Evolutionary conservation across 179 eudicot genomes (phyloP).

Genomic region (Silene coronaria): DNA sequence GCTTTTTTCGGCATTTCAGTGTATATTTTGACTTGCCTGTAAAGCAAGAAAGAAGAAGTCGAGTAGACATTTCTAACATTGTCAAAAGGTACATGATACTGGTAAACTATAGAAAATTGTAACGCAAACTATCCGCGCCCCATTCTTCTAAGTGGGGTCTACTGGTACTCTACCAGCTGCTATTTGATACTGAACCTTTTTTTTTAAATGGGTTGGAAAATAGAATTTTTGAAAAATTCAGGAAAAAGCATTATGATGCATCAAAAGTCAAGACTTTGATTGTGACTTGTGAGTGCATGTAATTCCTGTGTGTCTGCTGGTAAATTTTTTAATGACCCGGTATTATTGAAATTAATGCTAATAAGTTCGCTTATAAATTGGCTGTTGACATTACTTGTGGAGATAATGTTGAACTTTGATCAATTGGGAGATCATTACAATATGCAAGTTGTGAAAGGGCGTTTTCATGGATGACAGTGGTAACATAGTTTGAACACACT

Average conservation of each 20-base stretch:
- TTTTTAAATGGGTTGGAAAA: not conserved
- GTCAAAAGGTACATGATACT: not conserved
- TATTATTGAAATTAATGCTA: too few species aligned
- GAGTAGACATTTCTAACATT: not conserved
- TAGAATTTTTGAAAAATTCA: not conserved
- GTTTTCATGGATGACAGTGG: too few species aligned
- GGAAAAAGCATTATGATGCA: not conserved
- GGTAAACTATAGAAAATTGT: not conserved
- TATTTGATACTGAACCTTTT: not conserved
- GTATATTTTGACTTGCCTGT: not conserved
- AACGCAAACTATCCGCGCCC: not conserved
- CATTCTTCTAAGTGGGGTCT: not conserved
- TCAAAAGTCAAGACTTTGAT: not conserved
- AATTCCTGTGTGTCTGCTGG: too few species aligned
- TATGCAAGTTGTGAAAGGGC: too few species aligned
- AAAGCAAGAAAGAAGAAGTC: not conserved
- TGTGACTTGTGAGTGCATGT: not conserved
- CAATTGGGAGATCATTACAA: too few species aligned
- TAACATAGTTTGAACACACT: too few species aligned
- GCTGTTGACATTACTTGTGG: too few species aligned
- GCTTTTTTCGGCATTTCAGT: slow-evolving; percentile 1
- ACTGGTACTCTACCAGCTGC: not conserved
- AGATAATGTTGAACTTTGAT: too few species aligned
- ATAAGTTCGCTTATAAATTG: too few species aligned
- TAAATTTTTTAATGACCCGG: too few species aligned